phyloP scores from a whole-genome alignment of 1,284 basidiomycete species.

The Peniophora sp. region DNA sequence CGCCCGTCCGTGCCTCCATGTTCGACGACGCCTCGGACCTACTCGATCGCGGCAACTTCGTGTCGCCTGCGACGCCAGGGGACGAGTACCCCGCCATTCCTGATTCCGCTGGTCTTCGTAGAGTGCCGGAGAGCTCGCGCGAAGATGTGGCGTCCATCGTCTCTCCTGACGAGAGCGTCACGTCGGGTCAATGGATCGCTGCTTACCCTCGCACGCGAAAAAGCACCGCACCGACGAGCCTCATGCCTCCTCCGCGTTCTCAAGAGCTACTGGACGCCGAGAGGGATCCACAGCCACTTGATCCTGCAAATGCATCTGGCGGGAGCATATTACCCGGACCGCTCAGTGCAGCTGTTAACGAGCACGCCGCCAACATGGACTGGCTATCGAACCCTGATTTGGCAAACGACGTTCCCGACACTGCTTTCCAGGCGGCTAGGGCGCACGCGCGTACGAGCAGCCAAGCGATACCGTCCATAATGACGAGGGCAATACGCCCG shows the following conservation, averaged over 20 bases:
- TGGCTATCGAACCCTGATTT: constrained; percentile 5
- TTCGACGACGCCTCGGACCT: neutral
- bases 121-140: neutral
- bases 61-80: neutral
- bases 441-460: constrained; percentile 8
- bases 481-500: too few relatives aligned
- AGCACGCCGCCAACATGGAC: constrained; percentile 3
- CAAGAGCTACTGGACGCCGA: neutral
- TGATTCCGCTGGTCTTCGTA: neutral
- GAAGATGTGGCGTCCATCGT: neutral
- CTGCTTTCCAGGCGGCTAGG: neutral
- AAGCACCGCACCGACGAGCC: neutral
- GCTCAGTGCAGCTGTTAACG: neutral
- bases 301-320: neutral
- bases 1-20: neutral
- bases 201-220: neutral
- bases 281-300: neutral
- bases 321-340: neutral
- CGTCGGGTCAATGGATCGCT: neutral
- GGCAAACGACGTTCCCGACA: too few relatives aligned
- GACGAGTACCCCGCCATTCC: neutral
- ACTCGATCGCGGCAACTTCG: neutral
- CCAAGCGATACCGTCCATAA: neutral
- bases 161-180: neutral
- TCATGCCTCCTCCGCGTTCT: neutral